A percentile compares a stretch with the other conserved stretches of the same genome.
phyloP scores from a whole-genome alignment of 2,329 filamentous ascomycete genomes.

The Coleophoma cylindrospora region DNA sequence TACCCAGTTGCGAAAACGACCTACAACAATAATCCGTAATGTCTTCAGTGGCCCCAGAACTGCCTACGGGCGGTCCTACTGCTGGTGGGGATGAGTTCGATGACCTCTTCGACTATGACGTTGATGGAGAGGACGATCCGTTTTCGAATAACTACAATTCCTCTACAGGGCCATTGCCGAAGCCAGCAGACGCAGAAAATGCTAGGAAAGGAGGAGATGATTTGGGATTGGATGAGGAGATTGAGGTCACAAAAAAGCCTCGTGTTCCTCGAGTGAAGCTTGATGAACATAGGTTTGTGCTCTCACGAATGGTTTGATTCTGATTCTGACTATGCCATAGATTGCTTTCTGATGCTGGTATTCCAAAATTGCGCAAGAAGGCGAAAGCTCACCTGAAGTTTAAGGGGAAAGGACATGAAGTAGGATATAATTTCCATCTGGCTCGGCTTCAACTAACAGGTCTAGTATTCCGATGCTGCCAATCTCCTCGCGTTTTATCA shows the following conservation, averaged over 20 bases:
- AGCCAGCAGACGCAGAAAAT: constrained; percentile 22
- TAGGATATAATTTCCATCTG: constrained; percentile 27
- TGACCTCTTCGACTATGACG: constrained; percentile 73
- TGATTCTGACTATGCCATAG: constrained; percentile 33
- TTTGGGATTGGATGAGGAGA: constrained; percentile 80
- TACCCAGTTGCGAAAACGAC: background rate
- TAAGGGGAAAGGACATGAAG: constrained; percentile 93
- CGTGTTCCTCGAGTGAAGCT: constrained; percentile 77
- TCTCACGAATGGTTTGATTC: background rate
- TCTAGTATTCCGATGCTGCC: constrained; percentile 75
- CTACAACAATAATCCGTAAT: constrained; percentile 2
- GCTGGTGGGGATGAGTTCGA: constrained; percentile 46
- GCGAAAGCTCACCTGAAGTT: constrained; percentile 68
- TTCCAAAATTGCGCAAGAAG: constrained; percentile 72
- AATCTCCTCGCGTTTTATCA: constrained; percentile 87
- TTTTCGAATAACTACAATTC: constrained; percentile 32
- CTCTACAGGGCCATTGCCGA: constrained; percentile 28
- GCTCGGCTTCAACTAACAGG: background rate
- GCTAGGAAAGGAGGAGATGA: constrained; percentile 42
- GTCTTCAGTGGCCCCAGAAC: constrained; percentile 11
- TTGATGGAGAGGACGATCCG: constrained; percentile 34
- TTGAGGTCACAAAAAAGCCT: constrained; percentile 70
- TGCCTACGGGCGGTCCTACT: constrained; percentile 19
- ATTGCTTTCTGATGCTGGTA: constrained; percentile 76
- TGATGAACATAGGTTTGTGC: constrained; percentile 66